Base-by-base conservation (phyloP, 306 rosid genomes). In the Acacia melanoxylon region DNA sequence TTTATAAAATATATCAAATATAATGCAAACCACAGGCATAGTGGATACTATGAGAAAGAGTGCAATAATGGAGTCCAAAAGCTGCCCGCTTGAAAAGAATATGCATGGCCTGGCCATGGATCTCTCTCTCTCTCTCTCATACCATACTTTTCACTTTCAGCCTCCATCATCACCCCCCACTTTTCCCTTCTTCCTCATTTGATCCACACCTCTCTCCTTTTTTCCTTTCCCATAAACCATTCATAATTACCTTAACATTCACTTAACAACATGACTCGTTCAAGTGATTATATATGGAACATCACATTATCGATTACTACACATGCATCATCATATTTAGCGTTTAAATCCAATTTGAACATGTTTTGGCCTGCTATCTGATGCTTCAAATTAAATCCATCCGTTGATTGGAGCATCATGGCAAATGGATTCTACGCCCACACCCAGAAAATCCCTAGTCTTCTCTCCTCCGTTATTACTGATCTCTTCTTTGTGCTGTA, bases 401-500 rank as follows among this genome's bases (percentile, higher is more conserved):
- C 92, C 89, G 35, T 92, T 85, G 86, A 89, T 91, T 78, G 96
- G 78, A 70, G 94, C 82, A 48, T 88, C 82, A 78, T 89, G 97
- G 84, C 93, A 91, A 67, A 92, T 78, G 58, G 96, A 82, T 82
- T 92, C 90, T 81, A 86, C 91, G 5, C 96, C 96, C 78, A 94
- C 97, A 45, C 98, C 98, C 42, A 94, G 91, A 81, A 94, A 94
- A 82, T 94, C 98, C 85, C 98, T 87, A 20, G 97, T 92, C 80
- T 90, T 90, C 69, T 90, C 94, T 67, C 93, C 90, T 40, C 82
- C 85, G 5, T 13, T 69, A 62, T 20, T 48, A 1, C 14, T 16
- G 20, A 15, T 46, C 58, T 89, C 91, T 13, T 89, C 95, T 61
- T 46, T 22, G 31, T 58, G 83, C 75, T 56, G 89, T 9, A 85